These are phyloP conservation scores for Penicillium sp. DNA, from an alignment of 2,329 filamentous ascomycete genomes.

Conservation along the genomic window DNA sequence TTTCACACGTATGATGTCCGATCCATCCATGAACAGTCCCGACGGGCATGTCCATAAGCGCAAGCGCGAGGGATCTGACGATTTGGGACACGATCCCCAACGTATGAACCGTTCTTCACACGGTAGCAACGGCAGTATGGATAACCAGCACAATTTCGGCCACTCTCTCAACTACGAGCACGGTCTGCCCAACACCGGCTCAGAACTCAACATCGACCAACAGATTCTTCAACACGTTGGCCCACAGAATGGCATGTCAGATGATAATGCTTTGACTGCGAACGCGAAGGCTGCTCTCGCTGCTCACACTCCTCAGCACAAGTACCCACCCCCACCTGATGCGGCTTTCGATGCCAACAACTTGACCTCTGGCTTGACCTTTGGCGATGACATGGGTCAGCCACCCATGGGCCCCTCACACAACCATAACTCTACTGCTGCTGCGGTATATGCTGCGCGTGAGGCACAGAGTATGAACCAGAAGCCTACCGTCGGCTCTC, in stretches of 20 bases:
- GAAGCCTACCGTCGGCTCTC: conserved; percentile 90
- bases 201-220: conserved; percentile 45
- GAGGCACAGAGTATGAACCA: conserved; percentile 54
- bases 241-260: conserved; percentile 55
- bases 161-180: conserved; percentile 42
- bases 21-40: conserved; percentile 37
- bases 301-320: conserved; percentile 44
- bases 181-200: conserved; percentile 36
- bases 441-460: conserved; percentile 55
- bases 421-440: conserved; percentile 57
- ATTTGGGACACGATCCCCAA: conserved; percentile 40
- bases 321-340: conserved; percentile 47
- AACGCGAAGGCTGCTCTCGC: conserved; percentile 50
- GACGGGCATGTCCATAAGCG: conserved; percentile 40
- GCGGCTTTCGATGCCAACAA: conserved; percentile 39
- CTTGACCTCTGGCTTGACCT: conserved; percentile 35
- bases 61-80: conserved; percentile 43
- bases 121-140: conserved; percentile 42
- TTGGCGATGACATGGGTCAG: conserved; percentile 44
- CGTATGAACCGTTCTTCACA: conserved; percentile 43
- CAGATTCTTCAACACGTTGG: conserved; percentile 51
- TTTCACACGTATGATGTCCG: conserved; percentile 33
- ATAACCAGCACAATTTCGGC: conserved; percentile 35
- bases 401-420: conserved; percentile 36
- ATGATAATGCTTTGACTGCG: conserved; percentile 48